These are phyloP conservation scores for Eucalyptus pauciflora DNA, from an alignment of 345 rosid genomes.

Conservation along the genomic window DNA sequence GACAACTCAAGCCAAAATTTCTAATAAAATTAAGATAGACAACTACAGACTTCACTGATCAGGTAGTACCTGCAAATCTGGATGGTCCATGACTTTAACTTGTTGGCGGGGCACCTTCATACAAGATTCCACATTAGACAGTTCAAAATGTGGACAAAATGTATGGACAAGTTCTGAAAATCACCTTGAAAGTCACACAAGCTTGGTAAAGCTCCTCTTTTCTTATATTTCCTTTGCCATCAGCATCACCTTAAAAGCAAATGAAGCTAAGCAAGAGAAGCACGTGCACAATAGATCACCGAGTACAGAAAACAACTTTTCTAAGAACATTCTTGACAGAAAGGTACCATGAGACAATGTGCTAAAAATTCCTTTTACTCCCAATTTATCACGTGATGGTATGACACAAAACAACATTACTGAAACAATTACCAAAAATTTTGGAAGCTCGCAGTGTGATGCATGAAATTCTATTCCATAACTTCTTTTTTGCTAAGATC, in stretches of 20 bases:
- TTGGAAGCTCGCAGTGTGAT: not conserved
- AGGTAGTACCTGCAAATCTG: slow-evolving; percentile 53
- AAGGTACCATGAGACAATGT: not conserved
- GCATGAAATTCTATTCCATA: not conserved
- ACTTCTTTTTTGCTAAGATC: not conserved
- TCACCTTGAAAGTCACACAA: slow-evolving; percentile 67
- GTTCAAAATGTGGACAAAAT: not conserved
- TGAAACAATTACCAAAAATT: not conserved
- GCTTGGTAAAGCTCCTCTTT: slow-evolving; percentile 56
- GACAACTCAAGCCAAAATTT: not conserved
- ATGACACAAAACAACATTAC: not conserved
- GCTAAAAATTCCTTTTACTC: not conserved
- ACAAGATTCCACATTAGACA: not conserved
- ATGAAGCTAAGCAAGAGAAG: not conserved
- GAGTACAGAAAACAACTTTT: not conserved
- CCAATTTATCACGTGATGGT: not conserved
- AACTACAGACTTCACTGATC: not conserved
- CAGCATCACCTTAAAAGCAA: slow-evolving; percentile 48
- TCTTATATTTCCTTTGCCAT: slow-evolving; percentile 71
- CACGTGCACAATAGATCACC: not conserved
- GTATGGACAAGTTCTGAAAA: not conserved
- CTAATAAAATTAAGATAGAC: not conserved
- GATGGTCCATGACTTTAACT: slow-evolving; percentile 59
- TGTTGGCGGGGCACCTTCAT: slow-evolving; percentile 52
- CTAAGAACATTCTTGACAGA: not conserved